Evolutionary conservation across 1,284 basidiomycete genomes (phyloP), one percentile per base, ranked within the genome.

Genomic region (Microbotryomycetes sp.): DNA sequence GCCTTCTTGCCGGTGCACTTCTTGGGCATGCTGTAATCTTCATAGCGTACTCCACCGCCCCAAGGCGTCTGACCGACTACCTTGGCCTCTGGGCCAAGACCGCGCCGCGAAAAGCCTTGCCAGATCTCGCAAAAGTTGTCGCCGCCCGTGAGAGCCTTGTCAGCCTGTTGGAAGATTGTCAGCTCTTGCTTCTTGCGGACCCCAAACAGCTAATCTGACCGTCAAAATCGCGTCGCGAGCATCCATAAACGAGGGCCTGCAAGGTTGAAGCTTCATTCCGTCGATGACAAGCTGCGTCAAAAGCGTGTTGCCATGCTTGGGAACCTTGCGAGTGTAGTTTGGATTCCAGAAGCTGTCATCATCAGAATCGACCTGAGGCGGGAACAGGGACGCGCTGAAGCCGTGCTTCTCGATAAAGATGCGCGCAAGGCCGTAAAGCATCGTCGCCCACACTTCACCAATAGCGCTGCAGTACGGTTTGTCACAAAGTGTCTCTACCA

Each of bases 381-480:
- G 91, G 84, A 88, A 91, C 54, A 94, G 81, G 2, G 80, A 81
- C 24, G 84, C 80, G 30, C 82, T 81, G 81, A 84, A 93, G 1
- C 89, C 90, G 74, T 93, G 85, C 76, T 88, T 86, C 75, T 79
- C 78, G 45, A 61, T 63, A 70, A 93, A 87, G 47, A 94, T 77
- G 45, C 91, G 83, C 27, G 82, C 81, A 56, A 91, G 80, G 68
- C 91, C 83, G 84, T 89, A 96, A 61, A 97, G 85, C 62, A 96
- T 86, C 79, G 96, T 81, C 21, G 92, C 92, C 92, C 92, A 97
- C 61, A 97, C 92, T 77, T 93, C 91, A 61, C 91, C 91, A 64
- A 92, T 88, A 7, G 63, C 62, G 57, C 13, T 18, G n/a, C 35
- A 41, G 35, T 11, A 18, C 35, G 18, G 11, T 9, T 41, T 9